These are phyloP conservation scores for Cicer pinnatifidum DNA, from an alignment of 306 rosid genomes.

Conservation along the genomic window DNA sequence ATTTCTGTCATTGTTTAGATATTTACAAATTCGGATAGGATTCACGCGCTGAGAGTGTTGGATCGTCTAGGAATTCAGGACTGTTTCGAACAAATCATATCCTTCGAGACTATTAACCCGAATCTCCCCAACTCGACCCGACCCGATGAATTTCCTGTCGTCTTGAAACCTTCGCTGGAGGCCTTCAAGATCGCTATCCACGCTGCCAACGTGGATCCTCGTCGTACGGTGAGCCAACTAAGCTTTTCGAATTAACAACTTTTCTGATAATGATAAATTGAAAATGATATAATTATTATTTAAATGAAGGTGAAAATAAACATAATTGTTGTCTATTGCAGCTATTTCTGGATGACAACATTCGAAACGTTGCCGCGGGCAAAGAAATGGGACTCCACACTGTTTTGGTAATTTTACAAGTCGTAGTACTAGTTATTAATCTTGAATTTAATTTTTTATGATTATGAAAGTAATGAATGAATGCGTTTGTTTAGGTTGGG, in stretches of 20 bases:
- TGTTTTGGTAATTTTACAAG: slow-evolving; percentile 57
- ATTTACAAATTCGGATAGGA: slow-evolving; percentile 80
- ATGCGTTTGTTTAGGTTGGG: slow-evolving; percentile 62
- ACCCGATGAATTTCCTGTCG: slow-evolving; percentile 73
- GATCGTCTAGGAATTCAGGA: slow-evolving; percentile 64
- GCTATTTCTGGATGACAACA: slow-evolving; percentile 82
- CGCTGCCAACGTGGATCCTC: slow-evolving; percentile 67
- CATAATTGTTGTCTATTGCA: slow-evolving; percentile 37
- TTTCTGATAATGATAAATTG: neutral
- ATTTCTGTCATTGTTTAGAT: slow-evolving; percentile 49
- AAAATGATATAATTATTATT: neutral
- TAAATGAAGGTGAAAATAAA: neutral
- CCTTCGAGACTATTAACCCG: slow-evolving; percentile 91
- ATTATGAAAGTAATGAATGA: neutral
- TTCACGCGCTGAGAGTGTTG: slow-evolving; percentile 66
- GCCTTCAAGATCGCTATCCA: slow-evolving; percentile 66
- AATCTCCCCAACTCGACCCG: slow-evolving; percentile 60
- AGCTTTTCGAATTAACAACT: neutral
- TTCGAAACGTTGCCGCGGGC: slow-evolving; percentile 68
- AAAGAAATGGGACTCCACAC: slow-evolving; percentile 77
- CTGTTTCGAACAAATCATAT: slow-evolving; percentile 76
- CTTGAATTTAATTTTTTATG: neutral
- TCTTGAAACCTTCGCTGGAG: slow-evolving; percentile 76
- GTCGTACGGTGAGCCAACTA: slow-evolving; percentile 57
- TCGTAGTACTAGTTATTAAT: neutral